Evolutionary conservation across 2,329 filamentous ascomycete genomes (phyloP), one percentile per base, ranked within the genome.

Genomic region (Pseudopithomyces maydicus): DNA sequence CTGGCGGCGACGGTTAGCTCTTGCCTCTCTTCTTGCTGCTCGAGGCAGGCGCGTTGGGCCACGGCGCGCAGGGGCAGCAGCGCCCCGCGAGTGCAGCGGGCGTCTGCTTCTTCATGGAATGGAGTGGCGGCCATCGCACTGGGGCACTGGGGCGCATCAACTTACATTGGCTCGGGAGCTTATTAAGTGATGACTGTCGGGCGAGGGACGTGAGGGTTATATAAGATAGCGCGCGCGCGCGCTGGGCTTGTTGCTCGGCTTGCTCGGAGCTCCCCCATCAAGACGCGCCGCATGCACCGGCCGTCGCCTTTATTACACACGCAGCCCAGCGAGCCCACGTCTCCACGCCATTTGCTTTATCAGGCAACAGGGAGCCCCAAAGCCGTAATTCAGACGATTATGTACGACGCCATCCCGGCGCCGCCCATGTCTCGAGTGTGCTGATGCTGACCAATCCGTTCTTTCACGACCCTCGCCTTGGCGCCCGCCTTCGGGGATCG

Each of bases 121-220:
- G 35, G 12, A 32, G 47, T 17, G 17, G 45, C 33, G 32, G 45
- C 29, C 35, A 26, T 26, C 45, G 29, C 42, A 38, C 20, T 39
- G 43, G 42, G 20, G 47, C 56, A 51, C 48, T 46, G 52, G 57
- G 58, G 59, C 56, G 61, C 59, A 55, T 33, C 26, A 47, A 22
- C 38, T 43, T 36, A 52, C 51, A 52, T 52, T 47, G 53, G 51
- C 48, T 52, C 50, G 50, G 42, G 44, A 39, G 50, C 44, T 65
- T 57, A 55, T 59, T 64, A 60, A 66, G 54, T 57, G 51, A 55
- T 62, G 61, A 61, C 59, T 64, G 29, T 62, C 33, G 61, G 38
- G 33, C 46, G 50, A 36, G 56, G 53, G 55, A 41, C 33, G 47
- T n/a, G 29, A 17, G 23, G 23, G 35, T 20, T 23, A 43, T 56